These are phyloP conservation scores for Ostreobium quekettii DNA, from an alignment of 139 green algal genomes.

Conservation along the genomic window DNA sequence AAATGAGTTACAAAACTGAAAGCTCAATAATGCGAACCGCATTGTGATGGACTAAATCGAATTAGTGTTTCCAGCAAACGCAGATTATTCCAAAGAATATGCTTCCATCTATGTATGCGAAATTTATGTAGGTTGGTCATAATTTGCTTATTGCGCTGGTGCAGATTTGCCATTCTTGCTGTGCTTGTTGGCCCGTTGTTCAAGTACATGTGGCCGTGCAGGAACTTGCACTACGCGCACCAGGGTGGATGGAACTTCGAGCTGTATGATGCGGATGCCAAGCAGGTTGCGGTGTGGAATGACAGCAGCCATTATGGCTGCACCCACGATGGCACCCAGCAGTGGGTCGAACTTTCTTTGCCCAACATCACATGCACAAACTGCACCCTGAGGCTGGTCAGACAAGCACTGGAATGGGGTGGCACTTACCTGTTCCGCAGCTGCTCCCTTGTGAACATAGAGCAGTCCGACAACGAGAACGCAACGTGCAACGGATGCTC, in stretches of 20 bases:
- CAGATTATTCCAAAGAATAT: no score
- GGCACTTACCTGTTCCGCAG: slow-evolving; percentile 18
- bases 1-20: no score
- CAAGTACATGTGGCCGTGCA: no score
- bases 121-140: no score
- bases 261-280: slow-evolving; percentile 7
- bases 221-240: slow-evolving; percentile 26
- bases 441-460: slow-evolving; percentile 19
- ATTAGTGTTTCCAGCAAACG: no score
- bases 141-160: no score
- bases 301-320: slow-evolving; percentile 12
- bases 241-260: slow-evolving; percentile 19
- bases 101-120: no score
- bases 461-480: background rate
- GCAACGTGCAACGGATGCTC: slow-evolving; percentile 22
- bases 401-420: slow-evolving; percentile 24
- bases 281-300: slow-evolving; percentile 2
- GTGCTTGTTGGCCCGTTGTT: no score
- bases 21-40: no score
- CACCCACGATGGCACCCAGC: slow-evolving; percentile 18
- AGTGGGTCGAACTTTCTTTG: slow-evolving; percentile 5
- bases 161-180: no score
- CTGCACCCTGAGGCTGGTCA: slow-evolving; percentile 15
- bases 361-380: slow-evolving; percentile 7
- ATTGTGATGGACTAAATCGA: no score